Percentiles rank a stretch among this genome's conserved stretches.
Conservation (phyloP, 441 rosid species). For the Arabidopsis hybrid region DNA sequence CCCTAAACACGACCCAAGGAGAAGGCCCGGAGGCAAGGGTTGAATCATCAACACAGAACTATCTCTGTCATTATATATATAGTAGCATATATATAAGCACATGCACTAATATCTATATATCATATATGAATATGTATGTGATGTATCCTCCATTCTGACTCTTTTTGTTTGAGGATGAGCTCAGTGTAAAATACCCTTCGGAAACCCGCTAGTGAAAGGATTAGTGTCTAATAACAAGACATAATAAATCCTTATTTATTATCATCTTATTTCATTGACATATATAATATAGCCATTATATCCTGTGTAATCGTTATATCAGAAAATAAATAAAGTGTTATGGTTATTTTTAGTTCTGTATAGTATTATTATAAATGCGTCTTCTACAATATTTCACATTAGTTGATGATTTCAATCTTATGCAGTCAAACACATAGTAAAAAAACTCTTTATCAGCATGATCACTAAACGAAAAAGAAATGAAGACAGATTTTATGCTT, state of each 20-base stretch:
- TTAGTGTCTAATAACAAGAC: slow-evolving; percentile 12
- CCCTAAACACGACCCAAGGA: slow-evolving; percentile 71
- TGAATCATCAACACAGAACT: slow-evolving; percentile 14
- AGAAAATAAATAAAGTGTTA: slow-evolving; percentile 33
- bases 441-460: too few species aligned
- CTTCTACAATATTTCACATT: too few species aligned
- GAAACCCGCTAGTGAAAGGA: slow-evolving; percentile 34
- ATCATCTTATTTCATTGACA: slow-evolving; percentile 24
- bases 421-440: too few species aligned
- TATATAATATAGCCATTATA: not conserved
- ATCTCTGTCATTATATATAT: not conserved
- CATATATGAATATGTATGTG: not conserved
- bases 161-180: slow-evolving; percentile 46
- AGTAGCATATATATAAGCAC: slow-evolving; percentile 1
- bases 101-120: not conserved
- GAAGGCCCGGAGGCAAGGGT: slow-evolving; percentile 55
- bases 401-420: too few species aligned
- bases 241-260: slow-evolving; percentile 21
- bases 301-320: slow-evolving; percentile 25
- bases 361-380: too few species aligned
- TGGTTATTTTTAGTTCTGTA: not conserved
- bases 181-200: slow-evolving; percentile 41
- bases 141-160: slow-evolving; percentile 36
- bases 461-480: too few species aligned
- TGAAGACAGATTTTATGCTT: not conserved